These are phyloP conservation scores for Nemophila menziesii DNA, from an alignment of 257 asterid species.

Conservation along the genomic window DNA sequence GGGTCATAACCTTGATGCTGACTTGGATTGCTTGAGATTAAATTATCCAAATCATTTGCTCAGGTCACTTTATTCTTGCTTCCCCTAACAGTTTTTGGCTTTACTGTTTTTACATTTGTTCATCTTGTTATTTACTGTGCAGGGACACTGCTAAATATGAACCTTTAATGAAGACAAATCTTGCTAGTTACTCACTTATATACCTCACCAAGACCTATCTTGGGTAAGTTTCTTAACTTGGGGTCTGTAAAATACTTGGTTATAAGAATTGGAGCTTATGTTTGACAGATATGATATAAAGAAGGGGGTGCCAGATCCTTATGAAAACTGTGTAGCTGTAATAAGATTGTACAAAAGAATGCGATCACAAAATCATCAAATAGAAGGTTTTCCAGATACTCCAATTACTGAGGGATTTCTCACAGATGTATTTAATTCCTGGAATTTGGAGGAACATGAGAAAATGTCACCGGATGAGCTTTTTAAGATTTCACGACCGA, in stretches of 20 bases:
- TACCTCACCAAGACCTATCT: constrained; percentile 42
- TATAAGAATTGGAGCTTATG: not conserved
- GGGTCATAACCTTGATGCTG: constrained; percentile 36
- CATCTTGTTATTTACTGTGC: constrained; percentile 11
- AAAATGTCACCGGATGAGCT: constrained; percentile 33
- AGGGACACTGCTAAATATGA: constrained; percentile 47
- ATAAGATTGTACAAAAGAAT: constrained; percentile 41
- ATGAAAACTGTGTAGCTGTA: constrained; percentile 34
- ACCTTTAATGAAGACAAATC: constrained; percentile 53
- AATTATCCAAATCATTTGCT: constrained; percentile 39
- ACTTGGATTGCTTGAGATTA: constrained; percentile 29
- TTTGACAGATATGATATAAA: constrained; percentile 35
- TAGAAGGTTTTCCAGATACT: constrained; percentile 4
- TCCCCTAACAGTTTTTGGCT: not conserved
- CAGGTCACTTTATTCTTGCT: constrained; percentile 23
- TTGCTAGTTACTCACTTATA: constrained; percentile 46
- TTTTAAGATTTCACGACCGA: constrained; percentile 31
- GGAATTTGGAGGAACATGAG: constrained; percentile 17
- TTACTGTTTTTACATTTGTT: not conserved
- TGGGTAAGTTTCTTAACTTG: constrained; percentile 29
- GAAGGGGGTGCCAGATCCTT: constrained; percentile 38
- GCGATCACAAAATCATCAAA: constrained; percentile 32
- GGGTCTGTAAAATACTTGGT: not conserved
- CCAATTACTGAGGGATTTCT: constrained; percentile 9
- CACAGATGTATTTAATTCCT: constrained; percentile 13